Evolutionary conservation across 331 rosid genomes (phyloP).

Genomic region (Telfairia occidentalis): DNA sequence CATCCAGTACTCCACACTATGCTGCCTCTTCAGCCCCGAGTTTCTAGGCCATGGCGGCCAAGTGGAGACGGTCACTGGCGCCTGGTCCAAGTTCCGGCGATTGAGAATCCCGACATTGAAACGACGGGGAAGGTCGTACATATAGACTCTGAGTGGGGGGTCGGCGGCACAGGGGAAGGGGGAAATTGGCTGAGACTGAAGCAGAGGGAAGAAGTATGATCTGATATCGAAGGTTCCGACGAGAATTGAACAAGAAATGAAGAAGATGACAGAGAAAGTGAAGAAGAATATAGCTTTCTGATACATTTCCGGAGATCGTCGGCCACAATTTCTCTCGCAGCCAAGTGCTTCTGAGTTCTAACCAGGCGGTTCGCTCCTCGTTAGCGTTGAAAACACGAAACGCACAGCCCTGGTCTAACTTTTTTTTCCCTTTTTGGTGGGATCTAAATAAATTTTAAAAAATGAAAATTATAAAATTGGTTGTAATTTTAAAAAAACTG

Average conservation of each 20-base stretch:
- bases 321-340: not conserved
- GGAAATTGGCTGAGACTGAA: conserved; percentile 17
- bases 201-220: conserved; percentile 50
- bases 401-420: no score
- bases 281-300: conserved; percentile 36
- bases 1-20: conserved; percentile 97
- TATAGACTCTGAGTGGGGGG: conserved; percentile 53
- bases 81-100: conserved; percentile 25
- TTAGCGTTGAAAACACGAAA: not conserved
- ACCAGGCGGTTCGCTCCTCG: not conserved
- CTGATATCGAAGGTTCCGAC: conserved; percentile 49
- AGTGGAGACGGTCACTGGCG: conserved; percentile 37
- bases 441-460: no score
- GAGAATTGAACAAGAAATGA: conserved; percentile 46
- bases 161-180: conserved; percentile 22
- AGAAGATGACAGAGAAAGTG: conserved; percentile 32
- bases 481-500: no score
- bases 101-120: conserved; percentile 72
- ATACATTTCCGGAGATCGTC: conserved; percentile 26
- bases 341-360: not conserved
- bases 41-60: conserved; percentile 79
- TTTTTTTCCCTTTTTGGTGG: no score
- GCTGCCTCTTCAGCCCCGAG: conserved; percentile 77
- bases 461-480: no score
- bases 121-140: conserved; percentile 97